Base-by-base conservation (phyloP, 2,329 filamentous ascomycete genomes). In the Colletotrichum karsti region DNA sequence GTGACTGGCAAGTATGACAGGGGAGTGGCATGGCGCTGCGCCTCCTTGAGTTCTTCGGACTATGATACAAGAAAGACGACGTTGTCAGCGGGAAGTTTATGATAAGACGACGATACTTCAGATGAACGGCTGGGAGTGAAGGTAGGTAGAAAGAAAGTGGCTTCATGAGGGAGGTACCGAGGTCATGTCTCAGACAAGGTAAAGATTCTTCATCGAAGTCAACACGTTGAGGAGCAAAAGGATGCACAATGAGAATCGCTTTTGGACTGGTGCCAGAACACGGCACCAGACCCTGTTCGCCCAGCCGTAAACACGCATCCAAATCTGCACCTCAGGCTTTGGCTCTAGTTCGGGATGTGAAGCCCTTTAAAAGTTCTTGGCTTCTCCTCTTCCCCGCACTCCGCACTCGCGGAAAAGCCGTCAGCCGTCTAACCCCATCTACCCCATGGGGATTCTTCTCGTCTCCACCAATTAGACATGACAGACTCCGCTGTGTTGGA, bases 371-470 rank as follows among this genome's bases (percentile, higher is more conserved):
- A 20, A 22, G 20, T 39, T 44, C 63, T 62, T 62, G 63, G 63
- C 57, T 51, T 10, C 22, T 53, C 46, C 35, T 41, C 60, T 66
- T 62, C 63, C 63, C 63, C 63, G 63, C 63, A 66, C 63, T 62
- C 63, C 55, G 46, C 46, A 65, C 28, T 30, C 20, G 63, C 56
- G 63, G 63, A 66, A 63, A 66, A 66, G 63, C 63, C 58, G 50
- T 55, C 58, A 63, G 63, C 63, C 58, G 57, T 50, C 50, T 22
- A 55, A 28, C 50, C 57, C 57, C 63, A 62, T 66, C 50, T 56
- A 56, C 63, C 63, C 63, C 63, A 66, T 56, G 63, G 63, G 63
- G 48, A 63, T 20, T 22, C 20, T 33, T 8, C 7, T 35, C 48
- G 44, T 62, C 63, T 56, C 63, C 63, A 63, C 57, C 57, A 62